Percentiles rank a stretch among this genome's conserved stretches.
Conservation (phyloP, 73 alveolate species). For the Symbiodinium pilosum region DNA sequence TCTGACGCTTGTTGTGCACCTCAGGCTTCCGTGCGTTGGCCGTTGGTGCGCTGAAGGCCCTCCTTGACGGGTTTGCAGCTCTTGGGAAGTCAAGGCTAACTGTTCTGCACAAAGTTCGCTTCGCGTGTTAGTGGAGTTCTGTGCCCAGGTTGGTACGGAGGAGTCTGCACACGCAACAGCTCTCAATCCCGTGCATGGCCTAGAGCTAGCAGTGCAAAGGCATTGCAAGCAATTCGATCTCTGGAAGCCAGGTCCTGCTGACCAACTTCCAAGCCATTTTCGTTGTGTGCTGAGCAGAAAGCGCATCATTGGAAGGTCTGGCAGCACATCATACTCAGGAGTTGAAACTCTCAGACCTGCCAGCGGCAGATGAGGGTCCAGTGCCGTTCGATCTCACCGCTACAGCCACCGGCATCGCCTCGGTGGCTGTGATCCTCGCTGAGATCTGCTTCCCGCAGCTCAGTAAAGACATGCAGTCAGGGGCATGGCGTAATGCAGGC, state of each 20-base stretch:
- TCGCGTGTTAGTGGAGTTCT: no score
- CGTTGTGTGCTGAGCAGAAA: no score
- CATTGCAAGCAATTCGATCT: not conserved
- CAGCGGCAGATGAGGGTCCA: not conserved
- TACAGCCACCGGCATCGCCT: not conserved
- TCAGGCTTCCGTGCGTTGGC: conserved; percentile 37
- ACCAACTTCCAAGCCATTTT: not conserved
- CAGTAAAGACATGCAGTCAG: no score
- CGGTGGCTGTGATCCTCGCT: not conserved
- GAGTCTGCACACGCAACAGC: not conserved
- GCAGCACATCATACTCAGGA: no score
- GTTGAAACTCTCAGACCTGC: not conserved
- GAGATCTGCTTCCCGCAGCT: not conserved
- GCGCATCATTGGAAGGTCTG: no score
- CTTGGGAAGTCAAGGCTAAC: no score
- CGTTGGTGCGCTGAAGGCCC: conserved; percentile 24
- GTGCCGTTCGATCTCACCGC: not conserved
- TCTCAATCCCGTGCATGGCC: not conserved
- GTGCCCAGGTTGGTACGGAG: not conserved
- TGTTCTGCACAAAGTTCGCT: no score
- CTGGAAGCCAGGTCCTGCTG: not conserved
- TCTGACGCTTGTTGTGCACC: no score
- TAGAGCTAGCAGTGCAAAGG: not conserved
- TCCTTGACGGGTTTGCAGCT: no score
- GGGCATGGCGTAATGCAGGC: not conserved